Percentiles rank a stretch among this genome's conserved stretches.
phyloP scores from a whole-genome alignment of 441 rosid genomes.

The Gossypium schwendimanii region DNA sequence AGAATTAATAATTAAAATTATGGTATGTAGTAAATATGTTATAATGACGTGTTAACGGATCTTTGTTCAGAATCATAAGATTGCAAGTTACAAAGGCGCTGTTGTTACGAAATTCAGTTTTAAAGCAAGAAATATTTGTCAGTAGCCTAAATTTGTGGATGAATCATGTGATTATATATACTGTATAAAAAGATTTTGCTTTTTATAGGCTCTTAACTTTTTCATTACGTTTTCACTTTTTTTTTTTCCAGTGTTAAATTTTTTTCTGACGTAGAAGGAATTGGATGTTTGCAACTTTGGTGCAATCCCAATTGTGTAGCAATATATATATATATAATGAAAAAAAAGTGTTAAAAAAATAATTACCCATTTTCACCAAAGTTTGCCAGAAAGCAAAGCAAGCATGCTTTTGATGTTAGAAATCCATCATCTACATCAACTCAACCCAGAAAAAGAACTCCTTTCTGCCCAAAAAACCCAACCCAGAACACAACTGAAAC shows the following conservation, averaged over 20 bases:
- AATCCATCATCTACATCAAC: not conserved
- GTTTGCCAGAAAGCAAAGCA: conserved; percentile 18
- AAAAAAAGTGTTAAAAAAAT: not conserved
- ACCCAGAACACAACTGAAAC: not conserved
- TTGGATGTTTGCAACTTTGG: not conserved
- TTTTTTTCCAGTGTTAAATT: not conserved
- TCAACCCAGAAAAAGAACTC: not conserved
- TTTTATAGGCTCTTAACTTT: not conserved
- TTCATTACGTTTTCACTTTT: not conserved
- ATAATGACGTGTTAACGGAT: not conserved
- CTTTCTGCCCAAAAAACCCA: not conserved
- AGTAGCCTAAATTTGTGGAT: not conserved
- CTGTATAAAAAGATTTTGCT: not conserved
- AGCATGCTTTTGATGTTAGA: conserved; percentile 8
- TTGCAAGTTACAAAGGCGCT: not conserved
- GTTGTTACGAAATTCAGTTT: not conserved
- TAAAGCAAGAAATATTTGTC: not conserved
- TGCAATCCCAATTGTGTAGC: not conserved
- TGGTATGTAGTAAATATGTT: not conserved
- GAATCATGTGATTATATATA: not conserved
- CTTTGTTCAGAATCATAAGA: not conserved
- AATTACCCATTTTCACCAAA: not conserved
- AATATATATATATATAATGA: not conserved
- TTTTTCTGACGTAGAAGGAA: not conserved
- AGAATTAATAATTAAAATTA: no score